A percentile compares a stretch with the other conserved stretches of the same genome.
Evolutionary conservation across 371 early-diverging fungal genomes (phyloP).

Genomic region (Mucor racemosus): DNA sequence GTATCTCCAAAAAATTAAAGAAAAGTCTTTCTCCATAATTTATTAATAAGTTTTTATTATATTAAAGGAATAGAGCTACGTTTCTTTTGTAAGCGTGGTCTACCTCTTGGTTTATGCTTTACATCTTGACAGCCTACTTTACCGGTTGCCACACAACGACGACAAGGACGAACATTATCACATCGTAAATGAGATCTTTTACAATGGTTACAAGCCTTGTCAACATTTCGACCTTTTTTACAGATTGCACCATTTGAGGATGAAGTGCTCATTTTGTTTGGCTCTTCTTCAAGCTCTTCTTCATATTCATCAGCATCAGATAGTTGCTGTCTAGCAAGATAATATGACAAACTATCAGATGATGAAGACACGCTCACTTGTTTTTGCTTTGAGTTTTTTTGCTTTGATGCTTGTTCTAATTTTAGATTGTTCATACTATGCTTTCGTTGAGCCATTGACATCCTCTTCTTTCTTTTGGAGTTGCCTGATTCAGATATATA

Average conservation of each 20-base stretch:
- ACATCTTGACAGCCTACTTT: conserved; percentile 52
- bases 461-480: background rate
- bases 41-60: background rate
- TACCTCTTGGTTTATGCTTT: conserved; percentile 48
- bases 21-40: no score
- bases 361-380: background rate
- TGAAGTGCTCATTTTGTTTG: background rate
- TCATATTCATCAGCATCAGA: conserved; percentile 15
- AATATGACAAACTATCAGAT: conserved; percentile 14
- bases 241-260: background rate
- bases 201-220: conserved; percentile 52
- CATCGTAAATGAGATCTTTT: conserved; percentile 51
- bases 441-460: conserved; percentile 1
- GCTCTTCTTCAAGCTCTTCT: conserved; percentile 5
- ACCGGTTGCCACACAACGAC: conserved; percentile 44
- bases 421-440: background rate
- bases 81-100: conserved; percentile 32
- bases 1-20: no score
- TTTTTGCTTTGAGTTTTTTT: background rate
- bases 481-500: conserved; percentile 7
- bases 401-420: background rate
- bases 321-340: conserved; percentile 7
- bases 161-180: conserved; percentile 49
- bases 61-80: background rate
- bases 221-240: conserved; percentile 46